These are phyloP conservation scores for Phymatotrichopsis omnivora DNA, from an alignment of 2,329 filamentous ascomycete genomes.

Conservation along the genomic window DNA sequence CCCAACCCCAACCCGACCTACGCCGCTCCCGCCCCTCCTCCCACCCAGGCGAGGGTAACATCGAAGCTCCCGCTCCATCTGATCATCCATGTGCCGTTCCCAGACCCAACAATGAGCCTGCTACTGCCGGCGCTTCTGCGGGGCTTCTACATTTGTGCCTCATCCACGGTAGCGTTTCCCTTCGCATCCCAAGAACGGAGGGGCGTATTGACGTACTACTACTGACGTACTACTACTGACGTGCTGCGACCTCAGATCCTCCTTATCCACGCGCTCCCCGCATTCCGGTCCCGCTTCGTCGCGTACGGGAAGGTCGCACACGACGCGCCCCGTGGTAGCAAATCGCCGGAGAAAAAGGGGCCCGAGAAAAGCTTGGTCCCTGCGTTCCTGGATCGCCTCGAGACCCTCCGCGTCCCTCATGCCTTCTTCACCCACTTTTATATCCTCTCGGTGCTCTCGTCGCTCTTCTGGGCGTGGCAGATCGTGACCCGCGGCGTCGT, in stretches of 20 bases:
- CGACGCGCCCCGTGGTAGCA: background rate
- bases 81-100: too few relatives aligned
- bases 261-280: slow-evolving; percentile 42
- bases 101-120: too few relatives aligned
- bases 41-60: too few relatives aligned
- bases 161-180: too few relatives aligned
- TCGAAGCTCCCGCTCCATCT: too few relatives aligned
- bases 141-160: too few relatives aligned
- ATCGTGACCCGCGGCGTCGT: slow-evolving; percentile 46
- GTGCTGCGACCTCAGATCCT: slow-evolving; percentile 35
- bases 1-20: too few relatives aligned
- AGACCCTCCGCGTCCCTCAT: slow-evolving; percentile 62
- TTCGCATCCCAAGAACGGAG: too few relatives aligned
- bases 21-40: too few relatives aligned
- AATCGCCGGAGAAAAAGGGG: slow-evolving; percentile 20
- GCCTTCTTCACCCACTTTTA: slow-evolving; percentile 89
- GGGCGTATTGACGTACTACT: too few relatives aligned
- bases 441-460: slow-evolving; percentile 55
- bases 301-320: slow-evolving; percentile 49
- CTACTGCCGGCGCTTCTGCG: too few relatives aligned
- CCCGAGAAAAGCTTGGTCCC: slow-evolving; percentile 20
- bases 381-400: slow-evolving; percentile 42
- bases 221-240: too few relatives aligned
- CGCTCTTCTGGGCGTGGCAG: slow-evolving; percentile 63
- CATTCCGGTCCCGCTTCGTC: slow-evolving; percentile 47